Evolutionary conservation across 371 early-diverging fungal species (phyloP).

Genomic region (Parasitella parasitica): DNA sequence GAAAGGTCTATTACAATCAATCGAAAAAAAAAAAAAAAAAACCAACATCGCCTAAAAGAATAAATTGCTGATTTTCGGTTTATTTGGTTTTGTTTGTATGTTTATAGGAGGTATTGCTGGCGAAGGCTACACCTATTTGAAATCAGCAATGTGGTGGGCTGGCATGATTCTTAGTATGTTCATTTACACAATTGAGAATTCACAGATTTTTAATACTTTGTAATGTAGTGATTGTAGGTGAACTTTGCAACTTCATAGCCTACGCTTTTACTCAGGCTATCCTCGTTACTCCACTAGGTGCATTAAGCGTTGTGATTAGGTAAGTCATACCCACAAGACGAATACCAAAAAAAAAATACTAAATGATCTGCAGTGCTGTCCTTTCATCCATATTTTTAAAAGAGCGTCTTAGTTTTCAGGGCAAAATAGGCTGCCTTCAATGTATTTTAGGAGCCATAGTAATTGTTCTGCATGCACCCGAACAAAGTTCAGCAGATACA

Average conservation of each 20-base stretch:
- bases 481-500: constrained; percentile 71
- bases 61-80: neutral
- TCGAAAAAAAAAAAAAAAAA: constrained; percentile 29
- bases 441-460: constrained; percentile 90
- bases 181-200: neutral
- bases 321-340: neutral
- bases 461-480: constrained; percentile 92
- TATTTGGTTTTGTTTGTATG: neutral
- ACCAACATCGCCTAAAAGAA: neutral
- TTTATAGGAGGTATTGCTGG: constrained; percentile 60
- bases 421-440: constrained; percentile 89
- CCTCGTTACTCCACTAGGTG: constrained; percentile 94
- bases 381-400: constrained; percentile 89
- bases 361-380: constrained; percentile 63
- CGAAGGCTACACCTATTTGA: constrained; percentile 82
- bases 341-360: neutral
- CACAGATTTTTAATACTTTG: neutral
- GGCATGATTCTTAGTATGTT: constrained; percentile 80
- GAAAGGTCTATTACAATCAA: constrained; percentile 82
- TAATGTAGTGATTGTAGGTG: constrained; percentile 76
- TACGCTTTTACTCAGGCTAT: constrained; percentile 95
- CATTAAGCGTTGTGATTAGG: constrained; percentile 75
- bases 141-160: constrained; percentile 91
- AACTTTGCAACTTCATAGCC: constrained; percentile 91
- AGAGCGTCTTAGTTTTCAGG: constrained; percentile 80